Conservation (phyloP, 257 asterid genomes). For the Euphrasia confusa region DNA sequence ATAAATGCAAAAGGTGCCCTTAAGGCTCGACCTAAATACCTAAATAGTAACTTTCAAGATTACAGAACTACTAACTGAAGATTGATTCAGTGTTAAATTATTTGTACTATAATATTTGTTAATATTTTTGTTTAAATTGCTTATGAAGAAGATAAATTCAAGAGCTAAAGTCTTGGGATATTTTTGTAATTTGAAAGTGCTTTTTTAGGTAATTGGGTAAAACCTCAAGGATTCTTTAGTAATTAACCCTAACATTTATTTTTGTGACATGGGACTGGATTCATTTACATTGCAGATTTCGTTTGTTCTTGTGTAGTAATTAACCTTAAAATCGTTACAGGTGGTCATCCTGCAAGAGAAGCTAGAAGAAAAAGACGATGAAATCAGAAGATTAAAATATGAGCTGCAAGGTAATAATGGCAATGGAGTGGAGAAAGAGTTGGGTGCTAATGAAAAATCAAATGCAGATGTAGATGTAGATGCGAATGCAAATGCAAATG, state of each 20-base stretch:
- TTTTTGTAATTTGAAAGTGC: too few relatives aligned
- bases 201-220: too few relatives aligned
- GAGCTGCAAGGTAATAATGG: conserved; percentile 32
- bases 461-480: not conserved
- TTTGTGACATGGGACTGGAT: too few relatives aligned
- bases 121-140: too few relatives aligned
- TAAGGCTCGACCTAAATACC: not conserved
- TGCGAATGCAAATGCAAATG: not conserved
- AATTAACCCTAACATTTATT: too few relatives aligned
- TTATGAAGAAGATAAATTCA: too few relatives aligned
- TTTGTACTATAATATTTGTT: too few relatives aligned
- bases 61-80: too few relatives aligned
- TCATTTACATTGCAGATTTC: not conserved
- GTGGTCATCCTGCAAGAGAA: conserved; percentile 77
- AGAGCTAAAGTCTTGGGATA: too few relatives aligned
- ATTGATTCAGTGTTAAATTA: too few relatives aligned
- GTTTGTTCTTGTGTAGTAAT: conserved; percentile 1
- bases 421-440: conserved; percentile 25
- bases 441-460: conserved; percentile 27
- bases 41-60: too few relatives aligned
- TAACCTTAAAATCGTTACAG: conserved; percentile 31
- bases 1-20: not conserved
- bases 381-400: conserved; percentile 46
- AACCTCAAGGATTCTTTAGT: too few relatives aligned
- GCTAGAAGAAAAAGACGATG: conserved; percentile 61